Percentiles rank a stretch among this genome's conserved stretches.
phyloP scores from a whole-genome alignment of 305 asterid genomes.

The Rubia peregrina region DNA sequence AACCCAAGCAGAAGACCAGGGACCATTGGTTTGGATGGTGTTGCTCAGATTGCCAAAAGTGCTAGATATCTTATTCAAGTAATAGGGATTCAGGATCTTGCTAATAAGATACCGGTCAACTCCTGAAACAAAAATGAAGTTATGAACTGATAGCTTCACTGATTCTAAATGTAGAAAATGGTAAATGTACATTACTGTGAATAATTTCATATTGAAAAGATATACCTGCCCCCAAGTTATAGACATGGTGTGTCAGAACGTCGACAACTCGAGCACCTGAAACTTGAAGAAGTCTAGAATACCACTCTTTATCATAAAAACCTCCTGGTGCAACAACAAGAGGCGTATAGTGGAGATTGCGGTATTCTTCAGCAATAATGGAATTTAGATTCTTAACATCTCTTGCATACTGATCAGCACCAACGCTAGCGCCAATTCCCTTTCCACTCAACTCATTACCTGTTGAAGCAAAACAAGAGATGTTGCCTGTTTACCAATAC shows the following conservation, averaged over 20 bases:
- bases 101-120: constrained; percentile 42
- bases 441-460: constrained; percentile 88
- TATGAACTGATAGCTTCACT: not conserved
- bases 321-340: constrained; percentile 85
- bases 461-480: constrained; percentile 21
- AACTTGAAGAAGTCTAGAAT: constrained; percentile 46
- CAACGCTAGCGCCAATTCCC: constrained; percentile 78
- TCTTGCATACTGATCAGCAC: constrained; percentile 63
- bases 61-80: constrained; percentile 44
- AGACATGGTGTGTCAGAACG: constrained; percentile 71
- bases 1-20: constrained; percentile 93
- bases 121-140: constrained; percentile 45
- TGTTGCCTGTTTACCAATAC: not conserved
- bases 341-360: constrained; percentile 36
- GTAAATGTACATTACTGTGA: not conserved
- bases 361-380: constrained; percentile 42
- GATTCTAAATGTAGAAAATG: not conserved
- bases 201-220: too few relatives aligned
- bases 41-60: constrained; percentile 41
- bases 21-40: constrained; percentile 49
- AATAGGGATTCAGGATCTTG: constrained; percentile 59
- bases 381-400: constrained; percentile 47
- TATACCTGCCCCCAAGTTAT: constrained; percentile 76
- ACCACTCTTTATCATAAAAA: constrained; percentile 78
- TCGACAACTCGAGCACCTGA: constrained; percentile 60